Evolutionary conservation across 2,329 filamentous ascomycete genomes (phyloP).

Genomic region (Phialophora expanda): DNA sequence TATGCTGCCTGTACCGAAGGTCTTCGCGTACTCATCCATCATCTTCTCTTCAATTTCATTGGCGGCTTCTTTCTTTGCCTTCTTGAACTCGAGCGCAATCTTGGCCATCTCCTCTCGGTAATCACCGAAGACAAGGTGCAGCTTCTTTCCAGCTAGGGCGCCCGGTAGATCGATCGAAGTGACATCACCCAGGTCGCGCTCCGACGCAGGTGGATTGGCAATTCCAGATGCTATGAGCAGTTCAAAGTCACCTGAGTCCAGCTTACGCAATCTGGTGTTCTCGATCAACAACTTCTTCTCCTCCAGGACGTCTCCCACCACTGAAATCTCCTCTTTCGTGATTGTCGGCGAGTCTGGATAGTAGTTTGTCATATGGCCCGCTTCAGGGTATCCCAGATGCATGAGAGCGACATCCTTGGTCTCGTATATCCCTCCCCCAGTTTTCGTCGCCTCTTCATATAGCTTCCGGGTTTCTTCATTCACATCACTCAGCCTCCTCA

Average conservation of each 20-base stretch:
- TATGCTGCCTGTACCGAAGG: slow-evolving; percentile 75
- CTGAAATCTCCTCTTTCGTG: slow-evolving; percentile 74
- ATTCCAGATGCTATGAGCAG: slow-evolving; percentile 74
- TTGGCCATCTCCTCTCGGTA: slow-evolving; percentile 72
- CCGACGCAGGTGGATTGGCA: slow-evolving; percentile 63
- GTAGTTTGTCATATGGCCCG: slow-evolving; percentile 79
- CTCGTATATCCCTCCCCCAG: slow-evolving; percentile 71
- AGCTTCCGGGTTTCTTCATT: slow-evolving; percentile 65
- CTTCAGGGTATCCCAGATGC: slow-evolving; percentile 76
- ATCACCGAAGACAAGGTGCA: slow-evolving; percentile 77
- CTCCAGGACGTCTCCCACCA: slow-evolving; percentile 74
- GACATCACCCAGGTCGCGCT: slow-evolving; percentile 72
- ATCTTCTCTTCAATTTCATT: slow-evolving; percentile 77
- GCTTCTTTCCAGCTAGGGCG: slow-evolving; percentile 67
- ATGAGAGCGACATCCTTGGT: slow-evolving; percentile 67
- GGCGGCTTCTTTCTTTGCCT: slow-evolving; percentile 70
- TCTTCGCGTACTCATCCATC: slow-evolving; percentile 74
- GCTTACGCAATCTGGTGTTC: slow-evolving; percentile 77
- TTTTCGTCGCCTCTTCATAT: slow-evolving; percentile 66
- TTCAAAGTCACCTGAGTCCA: slow-evolving; percentile 67
- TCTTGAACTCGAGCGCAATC: slow-evolving; percentile 68
- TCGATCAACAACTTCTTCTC: slow-evolving; percentile 72
- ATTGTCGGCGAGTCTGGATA: slow-evolving; percentile 78
- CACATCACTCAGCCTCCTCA: slow-evolving; percentile 68
- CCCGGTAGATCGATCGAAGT: slow-evolving; percentile 67